These are phyloP conservation scores for Salix brachista DNA, from an alignment of 345 rosid genomes.

Conservation along the genomic window DNA sequence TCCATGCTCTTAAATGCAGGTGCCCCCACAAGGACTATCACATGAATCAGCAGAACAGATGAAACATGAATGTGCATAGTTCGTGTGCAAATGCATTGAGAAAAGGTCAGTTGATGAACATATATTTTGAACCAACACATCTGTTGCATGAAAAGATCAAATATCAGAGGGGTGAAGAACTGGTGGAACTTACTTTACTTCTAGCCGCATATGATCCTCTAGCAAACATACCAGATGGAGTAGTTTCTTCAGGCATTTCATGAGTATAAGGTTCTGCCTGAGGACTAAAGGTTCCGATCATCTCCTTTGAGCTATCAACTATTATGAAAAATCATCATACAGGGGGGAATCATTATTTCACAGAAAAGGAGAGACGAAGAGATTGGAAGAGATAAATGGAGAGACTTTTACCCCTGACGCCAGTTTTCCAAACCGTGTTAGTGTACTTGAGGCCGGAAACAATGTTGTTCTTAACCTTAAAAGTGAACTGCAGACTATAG, in stretches of 20 bases:
- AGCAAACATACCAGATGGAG: constrained; percentile 87
- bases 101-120: not conserved
- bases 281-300: constrained; percentile 95
- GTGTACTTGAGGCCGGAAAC: constrained; percentile 30
- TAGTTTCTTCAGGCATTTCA: constrained; percentile 73
- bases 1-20: not conserved
- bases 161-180: not conserved
- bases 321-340: constrained; percentile 4
- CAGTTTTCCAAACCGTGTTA: constrained; percentile 37
- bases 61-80: not conserved
- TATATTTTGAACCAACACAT: not conserved
- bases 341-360: not conserved
- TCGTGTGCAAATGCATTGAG: not conserved
- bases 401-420: constrained; percentile 20
- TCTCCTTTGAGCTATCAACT: constrained; percentile 85
- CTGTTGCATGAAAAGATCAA: not conserved
- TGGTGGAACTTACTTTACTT: constrained; percentile 51
- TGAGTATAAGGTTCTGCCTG: constrained; percentile 77
- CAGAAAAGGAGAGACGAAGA: not conserved
- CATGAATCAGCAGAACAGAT: not conserved
- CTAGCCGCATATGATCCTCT: constrained; percentile 83
- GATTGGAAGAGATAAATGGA: not conserved
- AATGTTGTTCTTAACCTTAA: constrained; percentile 26
- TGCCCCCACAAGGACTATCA: not conserved
- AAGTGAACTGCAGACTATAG: constrained; percentile 26